phyloP scores from a whole-genome alignment of 2,329 filamentous ascomycete genomes.

The Aureobasidium sp. region DNA sequence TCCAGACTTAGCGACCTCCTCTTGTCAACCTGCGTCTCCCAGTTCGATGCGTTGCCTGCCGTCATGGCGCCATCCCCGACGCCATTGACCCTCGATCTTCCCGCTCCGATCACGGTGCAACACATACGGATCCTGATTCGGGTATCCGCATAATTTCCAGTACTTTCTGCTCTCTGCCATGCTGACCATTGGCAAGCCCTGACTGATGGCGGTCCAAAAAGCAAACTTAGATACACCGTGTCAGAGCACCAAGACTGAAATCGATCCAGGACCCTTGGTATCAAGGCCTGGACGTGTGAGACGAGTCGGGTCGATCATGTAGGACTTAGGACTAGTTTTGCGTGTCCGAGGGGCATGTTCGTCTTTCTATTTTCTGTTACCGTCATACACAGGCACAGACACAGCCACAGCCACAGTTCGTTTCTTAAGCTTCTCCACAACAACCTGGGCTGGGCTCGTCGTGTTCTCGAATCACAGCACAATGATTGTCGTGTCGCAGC shows the following conservation, averaged over 20 bases:
- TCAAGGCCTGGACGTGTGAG: background rate
- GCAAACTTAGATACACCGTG: background rate
- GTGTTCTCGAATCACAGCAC: slow-evolving; percentile 9
- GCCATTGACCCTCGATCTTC: background rate
- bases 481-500: background rate
- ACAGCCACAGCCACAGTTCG: slow-evolving; percentile 4
- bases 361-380: slow-evolving; percentile 6
- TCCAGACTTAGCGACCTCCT: slow-evolving; percentile 1
- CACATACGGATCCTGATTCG: background rate
- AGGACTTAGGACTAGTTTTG: background rate
- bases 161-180: background rate
- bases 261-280: background rate
- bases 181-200: background rate
- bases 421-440: slow-evolving; percentile 9
- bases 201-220: background rate
- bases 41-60: background rate
- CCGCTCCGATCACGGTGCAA: background rate
- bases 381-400: background rate
- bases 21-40: background rate
- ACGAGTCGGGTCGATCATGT: background rate
- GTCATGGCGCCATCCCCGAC: background rate
- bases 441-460: background rate
- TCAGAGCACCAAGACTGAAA: background rate
- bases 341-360: background rate
- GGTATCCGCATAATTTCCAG: background rate